phyloP scores from a whole-genome alignment of 2,329 filamentous ascomycete genomes.

The Colletotrichum karsti region DNA sequence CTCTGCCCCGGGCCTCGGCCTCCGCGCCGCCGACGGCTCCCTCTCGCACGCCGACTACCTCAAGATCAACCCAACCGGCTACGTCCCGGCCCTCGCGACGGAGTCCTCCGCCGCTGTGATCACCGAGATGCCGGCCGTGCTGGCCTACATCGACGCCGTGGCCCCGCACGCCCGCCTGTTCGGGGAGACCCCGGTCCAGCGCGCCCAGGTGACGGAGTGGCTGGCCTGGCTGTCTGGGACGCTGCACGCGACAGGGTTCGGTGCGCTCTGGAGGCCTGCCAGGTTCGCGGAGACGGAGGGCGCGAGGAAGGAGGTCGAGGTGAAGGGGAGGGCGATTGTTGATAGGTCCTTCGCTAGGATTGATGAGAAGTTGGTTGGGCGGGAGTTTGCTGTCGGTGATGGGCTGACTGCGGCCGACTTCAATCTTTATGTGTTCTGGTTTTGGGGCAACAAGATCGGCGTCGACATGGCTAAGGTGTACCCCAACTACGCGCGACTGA shows the following conservation, averaged over 20 bases:
- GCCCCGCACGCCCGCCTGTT: slow-evolving; percentile 31
- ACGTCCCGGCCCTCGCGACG: slow-evolving; percentile 43
- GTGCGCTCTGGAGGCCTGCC: slow-evolving; percentile 33
- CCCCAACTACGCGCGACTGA: neutral
- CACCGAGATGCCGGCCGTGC: slow-evolving; percentile 35
- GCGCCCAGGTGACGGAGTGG: slow-evolving; percentile 41
- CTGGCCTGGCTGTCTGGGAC: slow-evolving; percentile 41
- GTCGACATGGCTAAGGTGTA: neutral
- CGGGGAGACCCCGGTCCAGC: slow-evolving; percentile 31
- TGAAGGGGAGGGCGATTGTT: slow-evolving; percentile 26
- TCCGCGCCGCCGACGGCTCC: slow-evolving; percentile 39
- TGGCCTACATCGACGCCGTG: slow-evolving; percentile 40
- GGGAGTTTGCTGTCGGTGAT: neutral
- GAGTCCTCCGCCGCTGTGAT: slow-evolving; percentile 29
- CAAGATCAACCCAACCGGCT: slow-evolving; percentile 38
- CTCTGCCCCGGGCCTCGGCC: neutral
- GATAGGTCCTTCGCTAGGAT: slow-evolving; percentile 29
- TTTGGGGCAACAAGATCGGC: neutral
- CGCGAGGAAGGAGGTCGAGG: slow-evolving; percentile 21
- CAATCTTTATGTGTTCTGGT: neutral
- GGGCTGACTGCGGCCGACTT: neutral
- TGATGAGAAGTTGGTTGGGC: slow-evolving; percentile 1
- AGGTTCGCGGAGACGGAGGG: slow-evolving; percentile 36
- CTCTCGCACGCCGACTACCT: slow-evolving; percentile 39
- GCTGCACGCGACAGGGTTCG: slow-evolving; percentile 39